Conservation (phyloP, 2,329 filamentous ascomycete species). For the Cladophialophora psammophila region DNA sequence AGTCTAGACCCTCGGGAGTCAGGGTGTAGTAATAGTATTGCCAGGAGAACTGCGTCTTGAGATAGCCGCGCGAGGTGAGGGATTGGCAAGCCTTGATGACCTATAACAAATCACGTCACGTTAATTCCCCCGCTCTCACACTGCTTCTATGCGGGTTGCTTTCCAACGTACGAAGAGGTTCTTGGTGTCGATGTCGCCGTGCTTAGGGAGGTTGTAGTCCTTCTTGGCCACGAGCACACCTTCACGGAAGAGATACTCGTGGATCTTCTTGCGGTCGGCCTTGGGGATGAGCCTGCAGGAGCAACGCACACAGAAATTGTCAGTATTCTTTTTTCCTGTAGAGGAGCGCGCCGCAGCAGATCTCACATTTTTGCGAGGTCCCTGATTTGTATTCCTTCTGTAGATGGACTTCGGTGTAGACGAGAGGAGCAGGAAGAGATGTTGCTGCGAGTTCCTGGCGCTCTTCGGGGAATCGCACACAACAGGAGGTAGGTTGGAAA, state of each 20-base stretch:
- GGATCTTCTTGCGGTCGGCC: conserved; percentile 99
- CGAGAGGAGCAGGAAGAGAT: conserved; percentile 39
- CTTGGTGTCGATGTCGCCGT: conserved; percentile 98
- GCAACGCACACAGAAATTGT: background rate
- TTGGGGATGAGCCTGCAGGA: conserved; percentile 93
- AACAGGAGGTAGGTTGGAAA: conserved; percentile 43
- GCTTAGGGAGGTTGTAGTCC: conserved; percentile 98
- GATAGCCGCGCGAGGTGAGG: conserved; percentile 94
- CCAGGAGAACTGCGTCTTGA: conserved; percentile 99
- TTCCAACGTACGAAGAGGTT: conserved; percentile 78
- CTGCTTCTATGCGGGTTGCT: conserved; percentile 18
- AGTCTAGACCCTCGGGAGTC: conserved; percentile 99
- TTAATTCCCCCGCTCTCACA: background rate
- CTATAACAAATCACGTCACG: conserved; percentile 45
- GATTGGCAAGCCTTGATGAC: conserved; percentile 99
- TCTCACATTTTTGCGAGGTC: conserved; percentile 50
- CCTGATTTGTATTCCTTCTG: conserved; percentile 41
- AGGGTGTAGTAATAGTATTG: conserved; percentile 99
- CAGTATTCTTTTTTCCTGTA: background rate
- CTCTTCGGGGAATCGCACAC: conserved; percentile 63
- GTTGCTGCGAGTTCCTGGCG: conserved; percentile 63
- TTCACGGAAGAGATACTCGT: conserved; percentile 99
- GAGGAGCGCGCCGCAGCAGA: conserved; percentile 32
- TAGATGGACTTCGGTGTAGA: background rate
- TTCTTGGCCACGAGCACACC: conserved; percentile 96